Evolutionary conservation across 176 grass and related monocot genomes (phyloP), one percentile per base, ranked within the genome.

Genomic region (Oryza brachyantha): DNA sequence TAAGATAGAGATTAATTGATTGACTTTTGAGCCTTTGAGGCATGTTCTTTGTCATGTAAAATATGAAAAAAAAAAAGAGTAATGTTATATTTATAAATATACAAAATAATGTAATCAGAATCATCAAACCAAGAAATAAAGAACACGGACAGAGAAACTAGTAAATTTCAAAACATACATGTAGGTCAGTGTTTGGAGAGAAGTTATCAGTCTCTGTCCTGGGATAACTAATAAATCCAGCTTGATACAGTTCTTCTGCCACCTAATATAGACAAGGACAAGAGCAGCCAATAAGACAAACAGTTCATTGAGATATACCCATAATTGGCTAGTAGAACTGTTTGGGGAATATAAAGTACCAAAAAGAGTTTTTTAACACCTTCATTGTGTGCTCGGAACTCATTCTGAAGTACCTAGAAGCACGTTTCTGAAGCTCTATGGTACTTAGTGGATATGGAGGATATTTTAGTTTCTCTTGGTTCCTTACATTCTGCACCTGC

Each of bases 361-460:
- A 82, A 85, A 43, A 79, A 10, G 11, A 78, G 17, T 39, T 39
- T 84, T 64, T 29, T 34, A 34, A 79, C 65, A 98, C 95, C 91
- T 98, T 98, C 95, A 98, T 98, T 24, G 92, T 91, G 24, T 85
- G 95, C 80, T 98, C 95, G 36, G 92, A 92, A 81, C 92, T 92
- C 95, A 98, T 92, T 81, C 91, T 98, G 72, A 90, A 98, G 76
- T 90, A 98, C 85, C 95, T 98, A 38, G 95, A 98, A 84, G 95
- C 95, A 41, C 92, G 90, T 90, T 98, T 98, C 60, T 94, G 92
- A 88, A 94, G 95, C 74, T 98, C 95, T 74, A 98, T 36, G 13
- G 95, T 98, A 88, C 86, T 94, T 82, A 94, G 68, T 84, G 95
- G 89, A 79, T 98, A 92, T 92, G 95, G 95, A 34, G 95, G 92